phyloP scores from a whole-genome alignment of 257 asterid species.

The Fraxinus excelsior region DNA sequence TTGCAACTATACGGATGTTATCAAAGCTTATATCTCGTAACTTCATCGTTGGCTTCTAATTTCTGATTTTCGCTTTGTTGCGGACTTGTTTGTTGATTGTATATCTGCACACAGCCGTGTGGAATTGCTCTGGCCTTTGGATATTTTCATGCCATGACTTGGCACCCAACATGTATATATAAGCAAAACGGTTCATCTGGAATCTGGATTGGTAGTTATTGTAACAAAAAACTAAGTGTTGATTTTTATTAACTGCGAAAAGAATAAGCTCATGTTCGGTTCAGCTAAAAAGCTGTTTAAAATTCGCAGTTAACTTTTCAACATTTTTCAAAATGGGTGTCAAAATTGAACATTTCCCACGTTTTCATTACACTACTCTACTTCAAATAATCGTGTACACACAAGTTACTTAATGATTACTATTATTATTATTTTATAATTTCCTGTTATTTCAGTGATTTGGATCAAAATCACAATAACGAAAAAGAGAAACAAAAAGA shows the following conservation, averaged over 20 bases:
- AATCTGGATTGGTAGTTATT: slow-evolving; percentile 14
- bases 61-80: neutral
- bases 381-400: too few species aligned
- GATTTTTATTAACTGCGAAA: slow-evolving; percentile 7
- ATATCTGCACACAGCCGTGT: neutral
- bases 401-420: too few species aligned
- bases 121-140: slow-evolving; percentile 9
- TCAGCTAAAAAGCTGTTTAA: too few species aligned
- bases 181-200: slow-evolving; percentile 21
- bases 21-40: slow-evolving; percentile 84
- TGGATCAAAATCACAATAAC: too few species aligned
- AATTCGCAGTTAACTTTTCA: too few species aligned
- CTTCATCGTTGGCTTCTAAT: neutral
- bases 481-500: too few species aligned
- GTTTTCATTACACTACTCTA: too few species aligned
- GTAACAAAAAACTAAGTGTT: neutral
- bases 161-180: slow-evolving; percentile 35
- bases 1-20: slow-evolving; percentile 67
- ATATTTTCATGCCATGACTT: neutral
- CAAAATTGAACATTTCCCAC: too few species aligned
- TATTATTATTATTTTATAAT: too few species aligned
- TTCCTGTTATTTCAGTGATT: too few species aligned
- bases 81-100: slow-evolving; percentile 2
- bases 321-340: too few species aligned
- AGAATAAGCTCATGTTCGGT: neutral